phyloP scores from a whole-genome alignment of 176 grass and related monocot species.

The Chrysopogon serrulatus region DNA sequence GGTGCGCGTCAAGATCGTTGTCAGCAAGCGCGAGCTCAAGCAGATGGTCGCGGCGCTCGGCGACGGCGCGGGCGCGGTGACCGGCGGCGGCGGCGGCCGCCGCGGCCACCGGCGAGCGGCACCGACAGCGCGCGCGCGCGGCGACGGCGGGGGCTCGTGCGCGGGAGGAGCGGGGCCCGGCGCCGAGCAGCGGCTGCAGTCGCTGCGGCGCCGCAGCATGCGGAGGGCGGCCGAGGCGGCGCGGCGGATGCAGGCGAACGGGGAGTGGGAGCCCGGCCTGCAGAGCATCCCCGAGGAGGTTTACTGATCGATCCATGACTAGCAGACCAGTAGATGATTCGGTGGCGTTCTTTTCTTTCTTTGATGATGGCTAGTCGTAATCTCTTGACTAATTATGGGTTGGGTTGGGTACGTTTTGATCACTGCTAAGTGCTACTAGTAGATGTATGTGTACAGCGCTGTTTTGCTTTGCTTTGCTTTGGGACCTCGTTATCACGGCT shows the following conservation, averaged over 20 bases:
- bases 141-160: neutral
- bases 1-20: slow-evolving; percentile 80
- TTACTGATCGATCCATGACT: slow-evolving; percentile 22
- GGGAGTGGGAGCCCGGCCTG: slow-evolving; percentile 73
- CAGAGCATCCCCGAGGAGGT: slow-evolving; percentile 92
- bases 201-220: slow-evolving; percentile 66
- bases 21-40: slow-evolving; percentile 88
- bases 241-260: slow-evolving; percentile 28
- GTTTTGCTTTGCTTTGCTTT: slow-evolving; percentile 1
- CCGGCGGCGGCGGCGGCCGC: slow-evolving; percentile 19
- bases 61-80: slow-evolving; percentile 6
- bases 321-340: slow-evolving; percentile 10
- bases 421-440: slow-evolving; percentile 38
- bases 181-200: slow-evolving; percentile 70
- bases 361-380: slow-evolving; percentile 23
- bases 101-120: neutral
- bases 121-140: slow-evolving; percentile 21
- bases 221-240: slow-evolving; percentile 45
- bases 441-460: slow-evolving; percentile 44
- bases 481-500: neutral
- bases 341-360: neutral
- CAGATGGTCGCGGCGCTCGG: slow-evolving; percentile 67
- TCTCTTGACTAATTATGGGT: slow-evolving; percentile 34
- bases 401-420: slow-evolving; percentile 35
- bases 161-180: neutral